Evolutionary conservation across 805 yeast genomes (phyloP).

Genomic region (Kodamaea kaohsiungensis): DNA sequence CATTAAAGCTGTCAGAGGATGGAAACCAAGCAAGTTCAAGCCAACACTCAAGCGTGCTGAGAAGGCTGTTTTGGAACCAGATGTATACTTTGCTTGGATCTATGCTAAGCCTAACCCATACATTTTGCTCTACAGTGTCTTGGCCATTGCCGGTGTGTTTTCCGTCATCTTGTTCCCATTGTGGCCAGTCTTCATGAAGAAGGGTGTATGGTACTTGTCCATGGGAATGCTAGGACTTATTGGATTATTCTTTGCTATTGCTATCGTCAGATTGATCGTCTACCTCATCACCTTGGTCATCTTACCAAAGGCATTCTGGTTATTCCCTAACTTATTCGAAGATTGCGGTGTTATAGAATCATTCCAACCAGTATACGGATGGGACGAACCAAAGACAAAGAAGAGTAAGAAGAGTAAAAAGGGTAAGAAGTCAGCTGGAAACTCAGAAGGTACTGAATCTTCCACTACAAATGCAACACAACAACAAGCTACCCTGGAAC

Average conservation of each 20-base stretch:
- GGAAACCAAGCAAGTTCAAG: constrained; percentile 60
- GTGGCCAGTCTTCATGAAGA: constrained; percentile 91
- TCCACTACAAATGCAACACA: constrained; percentile 10
- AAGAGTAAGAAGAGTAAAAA: constrained; percentile 25
- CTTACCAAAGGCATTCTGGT: constrained; percentile 81
- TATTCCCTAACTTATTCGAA: constrained; percentile 93
- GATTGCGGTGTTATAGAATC: constrained; percentile 94
- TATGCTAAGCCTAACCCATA: constrained; percentile 71
- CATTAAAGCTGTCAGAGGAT: constrained; percentile 52
- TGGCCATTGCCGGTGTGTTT: constrained; percentile 65
- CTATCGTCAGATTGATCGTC: constrained; percentile 75
- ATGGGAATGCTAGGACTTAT: constrained; percentile 73
- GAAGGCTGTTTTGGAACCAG: constrained; percentile 61
- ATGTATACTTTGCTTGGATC: constrained; percentile 82
- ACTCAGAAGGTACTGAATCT: background rate
- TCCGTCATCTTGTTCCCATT: constrained; percentile 80
- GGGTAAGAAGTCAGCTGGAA: constrained; percentile 12
- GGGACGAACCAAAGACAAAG: constrained; percentile 54
- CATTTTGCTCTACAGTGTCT: constrained; percentile 60
- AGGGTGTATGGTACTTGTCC: constrained; percentile 88
- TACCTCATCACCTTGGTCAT: constrained; percentile 59
- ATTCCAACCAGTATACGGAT: constrained; percentile 85
- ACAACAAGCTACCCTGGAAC: constrained; percentile 12
- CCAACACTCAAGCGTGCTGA: constrained; percentile 61
- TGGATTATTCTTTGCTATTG: constrained; percentile 72